Evolutionary conservation across 73 alveolate genomes (phyloP), one percentile per base, ranked within the genome.

Genomic region (Chromera velia): DNA sequence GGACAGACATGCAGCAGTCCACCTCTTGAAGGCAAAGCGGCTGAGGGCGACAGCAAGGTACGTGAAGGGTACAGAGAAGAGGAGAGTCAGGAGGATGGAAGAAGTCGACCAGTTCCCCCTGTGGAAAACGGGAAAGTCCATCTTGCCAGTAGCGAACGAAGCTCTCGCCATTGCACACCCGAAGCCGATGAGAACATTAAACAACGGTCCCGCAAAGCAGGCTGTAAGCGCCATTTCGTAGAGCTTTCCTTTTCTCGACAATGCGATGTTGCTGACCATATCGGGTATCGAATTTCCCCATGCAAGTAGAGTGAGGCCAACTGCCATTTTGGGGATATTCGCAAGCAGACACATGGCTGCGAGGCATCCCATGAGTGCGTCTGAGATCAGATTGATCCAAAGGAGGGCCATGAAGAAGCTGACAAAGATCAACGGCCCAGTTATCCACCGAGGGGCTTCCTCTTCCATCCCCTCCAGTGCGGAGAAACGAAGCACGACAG

Each of bases 201-300:
- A 94, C 22, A 96, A 78, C 24, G 98, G 96, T 49, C 98, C 98
- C 0, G 98, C 96, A 72, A 93, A 93, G 76, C 98, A 96, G 31
- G 98, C 98, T 31, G 99, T 91, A 27, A 96, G 55, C 27, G 98
- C 99, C 98, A 95, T 96, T 75, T 88, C 94, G 17, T 96, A 95
- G n/a, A n/a, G n/a, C 81, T 90, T 87, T 30, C 99, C 98, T 81
- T 91, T 88, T 77, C 86, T 90, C 13, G 98, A 96, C 68, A 96
- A 80, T 48, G 96, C 84, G 22, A 95, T 85, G 81, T 94, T 93
- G 18, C 96, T 94, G 71, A 91, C 75, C 78, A 94, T 88, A 87
- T 96, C 99, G 31, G 98, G 95, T 24, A 95, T 83, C 47, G 98
- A 93, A 88, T 96, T 96, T 29, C 99, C 99, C 94, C 93, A 93